Evolutionary conservation across 805 yeast genomes (phyloP).

Genomic region (Candida boleticola): DNA sequence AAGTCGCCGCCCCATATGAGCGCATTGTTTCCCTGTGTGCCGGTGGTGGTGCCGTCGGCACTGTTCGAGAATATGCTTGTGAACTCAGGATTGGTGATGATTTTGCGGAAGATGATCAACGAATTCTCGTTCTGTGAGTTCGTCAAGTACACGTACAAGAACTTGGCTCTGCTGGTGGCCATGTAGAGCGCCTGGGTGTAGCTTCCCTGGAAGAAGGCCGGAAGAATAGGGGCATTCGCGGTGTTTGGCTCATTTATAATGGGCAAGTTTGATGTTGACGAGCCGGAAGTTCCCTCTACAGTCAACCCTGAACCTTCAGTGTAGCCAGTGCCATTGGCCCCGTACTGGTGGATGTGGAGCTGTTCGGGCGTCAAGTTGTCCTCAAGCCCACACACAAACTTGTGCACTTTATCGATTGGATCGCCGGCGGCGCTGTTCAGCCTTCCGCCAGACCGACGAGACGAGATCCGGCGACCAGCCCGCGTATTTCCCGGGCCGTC

Average conservation of each 20-base stretch:
- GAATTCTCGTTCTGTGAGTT: slow-evolving; percentile 70
- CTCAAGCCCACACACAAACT: slow-evolving; percentile 52
- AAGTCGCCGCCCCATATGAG: slow-evolving; percentile 88
- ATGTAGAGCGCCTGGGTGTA: slow-evolving; percentile 75
- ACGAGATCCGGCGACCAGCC: background rate
- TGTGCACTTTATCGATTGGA: slow-evolving; percentile 53
- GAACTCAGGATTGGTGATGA: slow-evolving; percentile 53
- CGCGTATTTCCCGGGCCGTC: background rate
- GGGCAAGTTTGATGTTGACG: slow-evolving; percentile 2
- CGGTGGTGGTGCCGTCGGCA: slow-evolving; percentile 2
- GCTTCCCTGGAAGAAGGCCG: slow-evolving; percentile 65
- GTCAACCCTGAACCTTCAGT: slow-evolving; percentile 4
- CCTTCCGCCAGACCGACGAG: background rate
- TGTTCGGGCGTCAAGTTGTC: slow-evolving; percentile 35
- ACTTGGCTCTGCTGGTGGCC: slow-evolving; percentile 68
- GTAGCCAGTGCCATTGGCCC: slow-evolving; percentile 4
- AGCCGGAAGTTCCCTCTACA: slow-evolving; percentile 2
- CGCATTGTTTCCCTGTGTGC: slow-evolving; percentile 32
- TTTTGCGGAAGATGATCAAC: slow-evolving; percentile 47
- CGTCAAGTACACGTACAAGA: slow-evolving; percentile 71
- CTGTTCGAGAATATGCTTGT: slow-evolving; percentile 34
- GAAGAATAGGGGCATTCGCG: slow-evolving; percentile 12
- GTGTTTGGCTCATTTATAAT: slow-evolving; percentile 8
- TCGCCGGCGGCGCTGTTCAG: slow-evolving; percentile 22
- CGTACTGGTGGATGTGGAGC: background rate